Percentiles rank a stretch among this genome's conserved stretches.
These are phyloP conservation scores for Fereydounia khargensis DNA, from an alignment of 1,284 basidiomycete genomes.

Conservation along the genomic window DNA sequence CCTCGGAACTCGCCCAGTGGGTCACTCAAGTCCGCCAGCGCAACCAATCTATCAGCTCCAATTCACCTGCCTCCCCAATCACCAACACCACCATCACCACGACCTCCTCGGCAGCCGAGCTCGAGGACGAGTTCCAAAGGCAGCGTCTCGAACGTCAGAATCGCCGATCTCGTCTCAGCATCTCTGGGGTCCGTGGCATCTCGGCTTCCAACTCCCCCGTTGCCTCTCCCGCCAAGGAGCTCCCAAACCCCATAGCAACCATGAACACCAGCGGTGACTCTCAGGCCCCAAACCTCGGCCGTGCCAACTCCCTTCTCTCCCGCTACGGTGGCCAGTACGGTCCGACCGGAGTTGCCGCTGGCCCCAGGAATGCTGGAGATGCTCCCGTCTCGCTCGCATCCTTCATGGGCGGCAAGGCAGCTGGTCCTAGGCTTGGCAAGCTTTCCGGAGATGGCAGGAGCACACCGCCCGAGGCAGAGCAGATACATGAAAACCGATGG, in stretches of 20 bases:
- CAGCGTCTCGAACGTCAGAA: slow-evolving; percentile 25
- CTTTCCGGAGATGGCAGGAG: slow-evolving; percentile 49
- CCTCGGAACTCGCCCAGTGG: slow-evolving; percentile 30
- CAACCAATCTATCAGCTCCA: slow-evolving; percentile 11
- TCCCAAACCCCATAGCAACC: too few relatives aligned
- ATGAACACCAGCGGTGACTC: too few relatives aligned
- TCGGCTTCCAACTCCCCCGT: slow-evolving; percentile 18
- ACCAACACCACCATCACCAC: background rate
- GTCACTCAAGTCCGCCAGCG: slow-evolving; percentile 26
- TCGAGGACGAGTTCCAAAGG: slow-evolving; percentile 23
- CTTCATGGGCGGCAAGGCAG: slow-evolving; percentile 55
- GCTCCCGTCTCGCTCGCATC: slow-evolving; percentile 49
- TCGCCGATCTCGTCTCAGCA: slow-evolving; percentile 18
- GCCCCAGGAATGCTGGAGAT: slow-evolving; percentile 13
- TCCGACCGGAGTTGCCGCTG: slow-evolving; percentile 49
- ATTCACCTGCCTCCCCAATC: background rate
- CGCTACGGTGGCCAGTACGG: slow-evolving; percentile 53
- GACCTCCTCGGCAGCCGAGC: slow-evolving; percentile 12
- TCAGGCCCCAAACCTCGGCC: slow-evolving; percentile 10
- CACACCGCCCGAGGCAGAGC: slow-evolving; percentile 41
- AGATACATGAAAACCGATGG: slow-evolving; percentile 35
- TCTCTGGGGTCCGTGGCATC: slow-evolving; percentile 27
- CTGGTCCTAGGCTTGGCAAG: slow-evolving; percentile 50
- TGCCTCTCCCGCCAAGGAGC: slow-evolving; percentile 13
- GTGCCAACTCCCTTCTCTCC: slow-evolving; percentile 39